Evolutionary conservation across 257 asterid species (phyloP).

Genomic region (Gynochthodes officinalis): DNA sequence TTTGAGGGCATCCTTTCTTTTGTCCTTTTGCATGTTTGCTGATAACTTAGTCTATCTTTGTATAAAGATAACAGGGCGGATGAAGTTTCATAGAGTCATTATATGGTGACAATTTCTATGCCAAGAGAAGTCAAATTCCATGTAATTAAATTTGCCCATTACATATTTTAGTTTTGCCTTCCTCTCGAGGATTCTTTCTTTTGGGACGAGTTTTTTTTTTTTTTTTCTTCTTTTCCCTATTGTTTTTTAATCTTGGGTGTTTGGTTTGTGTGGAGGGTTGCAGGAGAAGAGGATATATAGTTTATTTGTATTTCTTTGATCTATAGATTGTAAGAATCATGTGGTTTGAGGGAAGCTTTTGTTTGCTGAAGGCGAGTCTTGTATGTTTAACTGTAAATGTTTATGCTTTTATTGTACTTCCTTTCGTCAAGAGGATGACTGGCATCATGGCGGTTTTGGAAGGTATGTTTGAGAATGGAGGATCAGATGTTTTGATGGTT

Average conservation of each 20-base stretch:
- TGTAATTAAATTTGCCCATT: not conserved
- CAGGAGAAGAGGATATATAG: not conserved
- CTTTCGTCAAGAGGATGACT: too few species aligned
- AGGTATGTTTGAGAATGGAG: not conserved
- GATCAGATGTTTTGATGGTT: not conserved
- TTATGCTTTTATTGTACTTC: not conserved
- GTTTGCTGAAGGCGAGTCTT: not conserved
- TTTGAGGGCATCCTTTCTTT: too few species aligned
- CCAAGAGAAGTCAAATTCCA: too few species aligned
- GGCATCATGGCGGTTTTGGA: not conserved
- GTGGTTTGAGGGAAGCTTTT: not conserved
- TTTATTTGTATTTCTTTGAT: not conserved
- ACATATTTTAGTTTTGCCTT: not conserved
- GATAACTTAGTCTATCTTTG: not conserved
- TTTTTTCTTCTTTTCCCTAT: too few species aligned
- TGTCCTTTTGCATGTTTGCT: not conserved
- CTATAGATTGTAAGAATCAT: not conserved
- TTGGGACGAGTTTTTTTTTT: too few species aligned
- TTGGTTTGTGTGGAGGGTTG: not conserved
- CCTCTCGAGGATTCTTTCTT: not conserved
- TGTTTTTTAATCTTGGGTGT: too few species aligned
- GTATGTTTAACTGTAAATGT: not conserved
- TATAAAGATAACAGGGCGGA: not conserved
- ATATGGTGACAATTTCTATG: not conserved
- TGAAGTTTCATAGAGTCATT: not conserved